phyloP scores from a whole-genome alignment of 352 stramenopile species.

The Phytopythium kandeliae region DNA sequence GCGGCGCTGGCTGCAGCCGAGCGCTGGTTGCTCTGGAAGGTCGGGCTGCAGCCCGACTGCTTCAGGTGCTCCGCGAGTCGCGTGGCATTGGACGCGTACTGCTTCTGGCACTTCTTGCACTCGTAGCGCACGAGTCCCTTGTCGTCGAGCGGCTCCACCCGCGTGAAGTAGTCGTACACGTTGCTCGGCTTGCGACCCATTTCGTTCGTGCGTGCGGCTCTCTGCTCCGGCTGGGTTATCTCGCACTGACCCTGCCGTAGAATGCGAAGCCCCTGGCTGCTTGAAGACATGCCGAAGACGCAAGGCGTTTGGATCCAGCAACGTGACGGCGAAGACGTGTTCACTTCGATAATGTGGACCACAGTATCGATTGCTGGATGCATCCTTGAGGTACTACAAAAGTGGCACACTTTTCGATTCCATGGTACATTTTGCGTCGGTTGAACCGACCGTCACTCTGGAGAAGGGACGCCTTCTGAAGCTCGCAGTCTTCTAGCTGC shows the following conservation, averaged over 20 bases:
- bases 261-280: no score
- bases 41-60: conserved; percentile 58
- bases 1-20: conserved; percentile 2
- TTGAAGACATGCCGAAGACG: no score
- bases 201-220: no score
- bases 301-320: no score
- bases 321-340: no score
- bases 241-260: no score
- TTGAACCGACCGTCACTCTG: conserved; percentile 2
- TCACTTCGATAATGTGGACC: no score
- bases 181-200: conserved; percentile 84
- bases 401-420: no score
- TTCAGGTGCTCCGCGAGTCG: conserved; percentile 74
- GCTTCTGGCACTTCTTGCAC: conserved; percentile 86
- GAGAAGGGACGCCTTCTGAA: neutral
- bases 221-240: no score
- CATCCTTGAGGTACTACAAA: no score
- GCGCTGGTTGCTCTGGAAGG: conserved; percentile 82
- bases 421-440: neutral
- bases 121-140: conserved; percentile 80
- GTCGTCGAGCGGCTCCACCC: conserved; percentile 56
- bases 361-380: no score
- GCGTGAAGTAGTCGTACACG: conserved; percentile 83
- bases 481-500: neutral
- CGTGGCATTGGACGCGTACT: conserved; percentile 83